A percentile compares a stretch with the other conserved stretches of the same genome.
phyloP scores from a whole-genome alignment of 345 rosid genomes.

The Syzygium jambos region DNA sequence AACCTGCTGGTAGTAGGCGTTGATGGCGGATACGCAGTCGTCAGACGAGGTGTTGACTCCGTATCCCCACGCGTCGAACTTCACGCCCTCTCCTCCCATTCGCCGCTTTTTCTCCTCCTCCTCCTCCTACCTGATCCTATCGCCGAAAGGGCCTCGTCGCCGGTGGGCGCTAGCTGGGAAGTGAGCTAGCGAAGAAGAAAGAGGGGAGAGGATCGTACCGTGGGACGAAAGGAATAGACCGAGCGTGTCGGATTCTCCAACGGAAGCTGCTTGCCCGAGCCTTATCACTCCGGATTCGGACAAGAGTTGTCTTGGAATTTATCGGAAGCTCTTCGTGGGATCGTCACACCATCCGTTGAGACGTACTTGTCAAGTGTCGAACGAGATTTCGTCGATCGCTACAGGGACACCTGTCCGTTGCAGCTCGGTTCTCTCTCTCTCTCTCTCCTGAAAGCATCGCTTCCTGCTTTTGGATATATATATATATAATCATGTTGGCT shows the following conservation, averaged over 20 bases:
- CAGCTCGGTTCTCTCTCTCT: background rate
- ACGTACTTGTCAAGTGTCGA: background rate
- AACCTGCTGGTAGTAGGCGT: slow-evolving; percentile 68
- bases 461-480: background rate
- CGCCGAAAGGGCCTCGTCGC: background rate
- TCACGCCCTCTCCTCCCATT: slow-evolving; percentile 20
- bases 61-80: slow-evolving; percentile 73
- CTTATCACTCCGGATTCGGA: background rate
- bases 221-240: background rate
- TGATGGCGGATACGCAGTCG: slow-evolving; percentile 59
- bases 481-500: background rate
- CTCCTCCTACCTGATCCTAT: background rate
- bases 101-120: background rate
- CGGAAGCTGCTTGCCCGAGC: background rate
- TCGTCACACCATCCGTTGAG: background rate
- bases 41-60: slow-evolving; percentile 53
- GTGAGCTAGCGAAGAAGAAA: background rate
- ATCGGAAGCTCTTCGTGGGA: background rate
- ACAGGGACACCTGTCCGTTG: background rate
- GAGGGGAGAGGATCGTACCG: background rate
- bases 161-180: background rate
- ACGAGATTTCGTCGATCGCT: background rate
- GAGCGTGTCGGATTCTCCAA: background rate
- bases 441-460: background rate
- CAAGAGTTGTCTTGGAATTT: background rate